Conservation (phyloP, 1,284 basidiomycete genomes). For the Sphagnurus paluster region DNA sequence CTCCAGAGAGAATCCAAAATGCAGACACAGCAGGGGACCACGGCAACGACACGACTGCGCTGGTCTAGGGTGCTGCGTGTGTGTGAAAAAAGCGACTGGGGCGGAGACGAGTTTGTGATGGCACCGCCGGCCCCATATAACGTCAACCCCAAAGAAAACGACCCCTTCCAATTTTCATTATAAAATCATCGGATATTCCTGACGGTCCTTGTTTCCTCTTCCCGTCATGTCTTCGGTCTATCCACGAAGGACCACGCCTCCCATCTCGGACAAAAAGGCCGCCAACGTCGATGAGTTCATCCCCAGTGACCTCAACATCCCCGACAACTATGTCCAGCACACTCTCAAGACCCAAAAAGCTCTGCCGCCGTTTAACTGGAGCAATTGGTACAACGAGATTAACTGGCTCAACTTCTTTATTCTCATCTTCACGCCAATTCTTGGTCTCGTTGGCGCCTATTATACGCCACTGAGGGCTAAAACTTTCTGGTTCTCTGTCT, state of each 20-base stretch:
- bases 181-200: slow-evolving; percentile 18
- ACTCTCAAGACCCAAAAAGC: slow-evolving; percentile 77
- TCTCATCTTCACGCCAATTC: slow-evolving; percentile 69
- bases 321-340: slow-evolving; percentile 89
- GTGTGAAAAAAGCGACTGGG: slow-evolving; percentile 11
- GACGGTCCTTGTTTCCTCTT: slow-evolving; percentile 6
- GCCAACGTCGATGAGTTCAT: slow-evolving; percentile 28
- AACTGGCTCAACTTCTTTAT: slow-evolving; percentile 68
- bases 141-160: slow-evolving; percentile 26
- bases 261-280: slow-evolving; percentile 12
- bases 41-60: neutral
- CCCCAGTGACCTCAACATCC: slow-evolving; percentile 69
- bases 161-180: slow-evolving; percentile 15
- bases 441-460: slow-evolving; percentile 70
- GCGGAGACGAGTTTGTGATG: slow-evolving; percentile 11
- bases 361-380: slow-evolving; percentile 75
- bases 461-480: slow-evolving; percentile 62
- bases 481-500: slow-evolving; percentile 69
- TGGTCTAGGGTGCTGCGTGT: neutral
- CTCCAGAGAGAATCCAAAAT: neutral
- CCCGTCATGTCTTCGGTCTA: slow-evolving; percentile 28
- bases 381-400: slow-evolving; percentile 70
- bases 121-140: slow-evolving; percentile 5
- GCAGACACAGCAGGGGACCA: neutral
- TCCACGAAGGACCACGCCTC: slow-evolving; percentile 24